A percentile compares a stretch with the other conserved stretches of the same genome.
These are phyloP conservation scores for Ophiocordyceps camponoti-saundersi DNA, from an alignment of 2,329 filamentous ascomycete genomes.

Conservation along the genomic window DNA sequence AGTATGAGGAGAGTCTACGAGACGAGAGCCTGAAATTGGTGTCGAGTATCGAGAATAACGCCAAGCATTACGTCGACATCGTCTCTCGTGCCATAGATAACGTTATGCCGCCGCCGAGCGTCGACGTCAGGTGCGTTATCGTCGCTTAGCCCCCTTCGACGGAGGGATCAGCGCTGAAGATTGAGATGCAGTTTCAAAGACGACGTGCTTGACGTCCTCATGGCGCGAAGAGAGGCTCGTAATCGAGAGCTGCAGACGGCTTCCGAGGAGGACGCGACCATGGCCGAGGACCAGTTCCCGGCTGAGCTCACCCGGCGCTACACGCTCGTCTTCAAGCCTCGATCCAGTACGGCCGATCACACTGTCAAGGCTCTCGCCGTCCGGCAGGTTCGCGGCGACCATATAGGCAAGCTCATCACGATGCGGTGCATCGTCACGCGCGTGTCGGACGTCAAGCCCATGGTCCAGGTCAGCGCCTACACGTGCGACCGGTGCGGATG, in stretches of 20 bases:
- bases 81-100: constrained; percentile 78
- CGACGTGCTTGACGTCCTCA: constrained; percentile 90
- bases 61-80: constrained; percentile 89
- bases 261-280: constrained; percentile 48
- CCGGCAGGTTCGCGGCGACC: constrained; percentile 78
- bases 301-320: constrained; percentile 85
- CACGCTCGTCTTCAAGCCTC: constrained; percentile 88
- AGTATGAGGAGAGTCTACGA: constrained; percentile 62
- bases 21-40: constrained; percentile 58
- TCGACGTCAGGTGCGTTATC: constrained; percentile 49
- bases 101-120: constrained; percentile 61
- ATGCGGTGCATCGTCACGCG: constrained; percentile 86
- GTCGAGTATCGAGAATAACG: constrained; percentile 74
- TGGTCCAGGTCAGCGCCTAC: constrained; percentile 95
- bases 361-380: constrained; percentile 61
- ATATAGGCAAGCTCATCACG: constrained; percentile 85
- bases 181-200: constrained; percentile 61
- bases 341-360: constrained; percentile 53
- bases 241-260: constrained; percentile 60
- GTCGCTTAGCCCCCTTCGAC: constrained; percentile 9
- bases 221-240: constrained; percentile 74
- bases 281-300: constrained; percentile 61
- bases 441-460: constrained; percentile 93
- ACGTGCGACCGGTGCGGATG: constrained; percentile 92
- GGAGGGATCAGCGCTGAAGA: neutral